Evolutionary conservation across 2,329 filamentous ascomycete genomes (phyloP).

Genomic region (Verticillium dahliae): DNA sequence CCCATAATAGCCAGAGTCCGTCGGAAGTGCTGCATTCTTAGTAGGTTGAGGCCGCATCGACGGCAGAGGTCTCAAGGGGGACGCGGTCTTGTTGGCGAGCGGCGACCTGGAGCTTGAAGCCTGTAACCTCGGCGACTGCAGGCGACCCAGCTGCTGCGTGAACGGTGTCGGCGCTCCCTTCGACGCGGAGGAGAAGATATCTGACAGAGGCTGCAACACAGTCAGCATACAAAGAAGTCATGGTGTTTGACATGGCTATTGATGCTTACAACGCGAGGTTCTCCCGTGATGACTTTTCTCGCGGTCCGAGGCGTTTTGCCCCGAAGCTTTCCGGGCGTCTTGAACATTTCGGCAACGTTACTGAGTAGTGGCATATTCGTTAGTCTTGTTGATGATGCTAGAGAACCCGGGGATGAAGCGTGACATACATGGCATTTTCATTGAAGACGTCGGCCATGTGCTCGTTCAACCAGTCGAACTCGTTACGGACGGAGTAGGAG

Average conservation of each 20-base stretch:
- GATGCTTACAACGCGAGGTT: constrained; percentile 56
- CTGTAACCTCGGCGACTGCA: constrained; percentile 51
- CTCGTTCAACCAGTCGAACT: constrained; percentile 97
- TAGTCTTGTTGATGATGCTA: background rate
- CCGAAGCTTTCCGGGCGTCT: constrained; percentile 78
- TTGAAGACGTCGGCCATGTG: constrained; percentile 95
- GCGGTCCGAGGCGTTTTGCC: constrained; percentile 72
- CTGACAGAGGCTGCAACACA: constrained; percentile 46
- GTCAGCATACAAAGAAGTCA: constrained; percentile 16
- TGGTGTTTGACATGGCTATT: constrained; percentile 1
- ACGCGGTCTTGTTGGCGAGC: constrained; percentile 24
- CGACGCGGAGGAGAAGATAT: constrained; percentile 50
- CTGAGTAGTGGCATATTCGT: constrained; percentile 37
- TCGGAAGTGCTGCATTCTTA: constrained; percentile 26
- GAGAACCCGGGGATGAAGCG: constrained; percentile 38
- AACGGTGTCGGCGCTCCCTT: constrained; percentile 50
- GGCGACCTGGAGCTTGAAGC: constrained; percentile 40
- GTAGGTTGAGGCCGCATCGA: constrained; percentile 23
- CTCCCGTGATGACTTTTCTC: constrained; percentile 51
- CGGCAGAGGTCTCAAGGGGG: constrained; percentile 23
- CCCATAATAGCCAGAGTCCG: constrained; percentile 68
- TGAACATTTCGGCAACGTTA: constrained; percentile 92
- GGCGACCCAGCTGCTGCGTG: constrained; percentile 38
- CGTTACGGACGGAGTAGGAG: constrained; percentile 83
- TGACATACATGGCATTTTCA: constrained; percentile 73